These are phyloP conservation scores for Cladorrhinum sp. DNA, from an alignment of 2,329 filamentous ascomycete genomes.

Conservation along the genomic window DNA sequence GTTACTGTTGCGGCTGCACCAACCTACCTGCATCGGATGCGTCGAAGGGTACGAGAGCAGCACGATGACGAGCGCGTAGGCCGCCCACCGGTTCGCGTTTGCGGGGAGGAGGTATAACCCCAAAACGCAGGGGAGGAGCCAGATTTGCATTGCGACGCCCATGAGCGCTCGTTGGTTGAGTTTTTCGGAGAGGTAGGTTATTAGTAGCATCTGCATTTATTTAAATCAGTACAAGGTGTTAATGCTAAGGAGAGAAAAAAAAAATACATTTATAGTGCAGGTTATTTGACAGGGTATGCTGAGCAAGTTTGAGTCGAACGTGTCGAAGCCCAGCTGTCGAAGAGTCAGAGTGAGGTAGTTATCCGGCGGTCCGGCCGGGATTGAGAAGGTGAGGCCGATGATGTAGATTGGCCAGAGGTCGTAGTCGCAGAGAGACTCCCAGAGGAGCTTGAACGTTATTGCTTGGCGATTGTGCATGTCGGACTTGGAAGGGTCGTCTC, in stretches of 20 bases:
- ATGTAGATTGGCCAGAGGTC: constrained; percentile 58
- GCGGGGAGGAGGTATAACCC: constrained; percentile 34
- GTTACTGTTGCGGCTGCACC: constrained; percentile 47
- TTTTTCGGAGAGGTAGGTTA: constrained; percentile 45
- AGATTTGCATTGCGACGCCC: constrained; percentile 40
- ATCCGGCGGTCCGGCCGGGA: constrained; percentile 40
- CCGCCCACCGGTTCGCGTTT: constrained; percentile 35
- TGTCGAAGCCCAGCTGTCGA: constrained; percentile 39
- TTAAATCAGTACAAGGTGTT: background rate
- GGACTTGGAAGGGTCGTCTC: constrained; percentile 60
- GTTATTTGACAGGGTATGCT: constrained; percentile 49
- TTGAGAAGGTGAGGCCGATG: constrained; percentile 49
- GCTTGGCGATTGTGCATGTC: constrained; percentile 60
- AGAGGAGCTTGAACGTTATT: constrained; percentile 45
- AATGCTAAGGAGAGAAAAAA: background rate
- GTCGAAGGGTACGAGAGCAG: constrained; percentile 48
- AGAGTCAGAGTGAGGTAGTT: constrained; percentile 50
- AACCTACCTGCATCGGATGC: constrained; percentile 47
- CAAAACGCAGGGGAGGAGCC: constrained; percentile 42
- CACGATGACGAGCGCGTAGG: constrained; percentile 39
- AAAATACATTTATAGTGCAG: constrained; percentile 39
- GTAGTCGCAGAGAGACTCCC: constrained; percentile 55
- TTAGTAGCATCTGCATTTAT: constrained; percentile 35
- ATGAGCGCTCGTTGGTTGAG: constrained; percentile 40
- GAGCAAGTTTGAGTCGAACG: constrained; percentile 54